These are phyloP conservation scores for Alopecurus myosuroides DNA, from an alignment of 176 grass and related monocot genomes.

Conservation along the genomic window DNA sequence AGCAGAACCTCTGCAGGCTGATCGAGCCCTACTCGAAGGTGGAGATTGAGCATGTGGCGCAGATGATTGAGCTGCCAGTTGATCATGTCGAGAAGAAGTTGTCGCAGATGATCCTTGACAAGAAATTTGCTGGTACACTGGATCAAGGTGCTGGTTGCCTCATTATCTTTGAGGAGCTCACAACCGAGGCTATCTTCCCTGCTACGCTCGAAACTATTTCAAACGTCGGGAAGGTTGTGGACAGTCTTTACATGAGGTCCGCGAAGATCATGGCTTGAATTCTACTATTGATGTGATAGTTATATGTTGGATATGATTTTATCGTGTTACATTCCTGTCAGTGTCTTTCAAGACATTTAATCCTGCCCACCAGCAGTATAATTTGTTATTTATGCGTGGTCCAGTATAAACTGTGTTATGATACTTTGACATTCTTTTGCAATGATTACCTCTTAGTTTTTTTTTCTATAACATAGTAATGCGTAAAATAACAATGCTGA, in stretches of 20 bases:
- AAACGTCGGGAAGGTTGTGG: conserved; percentile 5
- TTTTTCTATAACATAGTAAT: not conserved
- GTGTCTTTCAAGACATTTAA: not conserved
- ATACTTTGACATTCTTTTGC: not conserved
- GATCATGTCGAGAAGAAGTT: not conserved
- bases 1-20: conserved; percentile 7
- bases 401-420: not conserved
- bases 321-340: not conserved
- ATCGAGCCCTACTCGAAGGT: conserved; percentile 8
- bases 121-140: not conserved
- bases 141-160: conserved; percentile 16
- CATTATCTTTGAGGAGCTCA: conserved; percentile 6
- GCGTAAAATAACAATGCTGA: not conserved
- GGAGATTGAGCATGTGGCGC: not conserved
- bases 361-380: not conserved
- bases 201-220: not conserved
- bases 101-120: conserved; percentile 12
- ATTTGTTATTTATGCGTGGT: not conserved
- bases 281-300: not conserved
- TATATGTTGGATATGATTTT: not conserved
- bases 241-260: conserved; percentile 1
- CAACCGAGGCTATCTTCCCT: not conserved
- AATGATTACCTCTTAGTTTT: not conserved
- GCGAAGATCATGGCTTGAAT: conserved; percentile 2
- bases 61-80: conserved; percentile 4